These are phyloP conservation scores for Exophiala bonariae DNA, from an alignment of 2,329 filamentous ascomycete genomes.

Conservation along the genomic window DNA sequence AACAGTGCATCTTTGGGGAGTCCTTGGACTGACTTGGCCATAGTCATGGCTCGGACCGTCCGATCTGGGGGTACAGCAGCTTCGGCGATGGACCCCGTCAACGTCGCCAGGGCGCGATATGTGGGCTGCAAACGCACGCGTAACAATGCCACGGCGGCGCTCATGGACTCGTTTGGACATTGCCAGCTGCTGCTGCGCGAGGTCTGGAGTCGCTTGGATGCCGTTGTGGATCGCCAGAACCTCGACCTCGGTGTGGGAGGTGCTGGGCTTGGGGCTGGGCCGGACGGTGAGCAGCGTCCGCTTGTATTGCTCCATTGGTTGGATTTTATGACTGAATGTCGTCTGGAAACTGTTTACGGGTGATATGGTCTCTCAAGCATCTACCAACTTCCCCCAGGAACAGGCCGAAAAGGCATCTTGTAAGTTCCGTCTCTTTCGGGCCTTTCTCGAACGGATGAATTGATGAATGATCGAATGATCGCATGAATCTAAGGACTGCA, in stretches of 20 bases:
- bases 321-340: conserved; percentile 6
- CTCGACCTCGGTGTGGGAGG: too few relatives aligned
- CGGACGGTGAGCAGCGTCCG: background rate
- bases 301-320: background rate
- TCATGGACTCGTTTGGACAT: background rate
- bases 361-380: background rate
- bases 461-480: too few relatives aligned
- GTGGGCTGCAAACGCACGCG: background rate
- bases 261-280: too few relatives aligned
- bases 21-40: background rate
- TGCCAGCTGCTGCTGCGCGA: background rate
- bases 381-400: too few relatives aligned
- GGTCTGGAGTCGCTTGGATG: conserved; percentile 1
- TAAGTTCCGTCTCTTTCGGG: too few relatives aligned
- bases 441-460: too few relatives aligned
- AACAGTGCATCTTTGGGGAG: background rate
- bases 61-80: conserved; percentile 2
- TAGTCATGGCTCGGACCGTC: conserved; percentile 3
- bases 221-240: background rate
- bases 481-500: too few relatives aligned
- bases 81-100: background rate
- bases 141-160: background rate
- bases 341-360: conserved; percentile 5
- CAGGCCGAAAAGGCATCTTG: too few relatives aligned
- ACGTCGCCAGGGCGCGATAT: background rate